phyloP scores from a whole-genome alignment of 2,329 filamentous ascomycete genomes.

The Neocatenulostroma microsporum region DNA sequence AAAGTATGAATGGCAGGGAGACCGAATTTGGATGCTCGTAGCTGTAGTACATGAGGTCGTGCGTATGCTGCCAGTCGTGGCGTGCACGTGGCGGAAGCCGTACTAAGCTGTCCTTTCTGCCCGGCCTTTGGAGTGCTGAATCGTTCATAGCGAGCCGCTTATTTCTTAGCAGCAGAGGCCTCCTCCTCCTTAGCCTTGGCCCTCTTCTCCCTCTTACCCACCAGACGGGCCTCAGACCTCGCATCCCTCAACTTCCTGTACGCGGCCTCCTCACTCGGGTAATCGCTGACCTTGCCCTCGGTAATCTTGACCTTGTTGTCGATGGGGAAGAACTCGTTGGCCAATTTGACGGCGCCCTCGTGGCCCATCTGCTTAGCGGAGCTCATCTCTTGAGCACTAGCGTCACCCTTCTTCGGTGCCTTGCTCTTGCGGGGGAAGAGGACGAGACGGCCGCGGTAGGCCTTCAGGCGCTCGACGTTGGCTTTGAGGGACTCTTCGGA shows the following conservation, averaged over 20 bases:
- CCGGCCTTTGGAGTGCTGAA: no score
- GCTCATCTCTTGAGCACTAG: slow-evolving; percentile 73
- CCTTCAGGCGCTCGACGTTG: slow-evolving; percentile 97
- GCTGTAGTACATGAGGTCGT: no score
- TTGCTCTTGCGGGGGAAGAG: slow-evolving; percentile 94
- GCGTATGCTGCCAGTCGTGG: no score
- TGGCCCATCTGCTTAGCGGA: slow-evolving; percentile 51
- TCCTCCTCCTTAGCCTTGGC: slow-evolving; percentile 79
- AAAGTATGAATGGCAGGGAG: no score
- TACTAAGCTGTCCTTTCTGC: no score
- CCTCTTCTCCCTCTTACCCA: slow-evolving; percentile 88
- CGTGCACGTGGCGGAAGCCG: no score
- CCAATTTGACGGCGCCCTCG: slow-evolving; percentile 36
- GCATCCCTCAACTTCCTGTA: slow-evolving; percentile 79
- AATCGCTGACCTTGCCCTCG: slow-evolving; percentile 69
- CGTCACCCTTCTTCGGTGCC: slow-evolving; percentile 89
- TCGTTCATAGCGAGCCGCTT: slow-evolving; percentile 36
- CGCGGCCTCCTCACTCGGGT: slow-evolving; percentile 69
- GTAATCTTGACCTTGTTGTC: slow-evolving; percentile 62
- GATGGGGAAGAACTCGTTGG: slow-evolving; percentile 60
- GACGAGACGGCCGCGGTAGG: slow-evolving; percentile 92
- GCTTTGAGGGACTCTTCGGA: slow-evolving; percentile 87
- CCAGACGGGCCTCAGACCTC: slow-evolving; percentile 72
- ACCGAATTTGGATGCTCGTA: no score
- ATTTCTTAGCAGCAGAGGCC: slow-evolving; percentile 74